phyloP scores from a whole-genome alignment of 208 protist species.

The Crithidia expoeki region DNA sequence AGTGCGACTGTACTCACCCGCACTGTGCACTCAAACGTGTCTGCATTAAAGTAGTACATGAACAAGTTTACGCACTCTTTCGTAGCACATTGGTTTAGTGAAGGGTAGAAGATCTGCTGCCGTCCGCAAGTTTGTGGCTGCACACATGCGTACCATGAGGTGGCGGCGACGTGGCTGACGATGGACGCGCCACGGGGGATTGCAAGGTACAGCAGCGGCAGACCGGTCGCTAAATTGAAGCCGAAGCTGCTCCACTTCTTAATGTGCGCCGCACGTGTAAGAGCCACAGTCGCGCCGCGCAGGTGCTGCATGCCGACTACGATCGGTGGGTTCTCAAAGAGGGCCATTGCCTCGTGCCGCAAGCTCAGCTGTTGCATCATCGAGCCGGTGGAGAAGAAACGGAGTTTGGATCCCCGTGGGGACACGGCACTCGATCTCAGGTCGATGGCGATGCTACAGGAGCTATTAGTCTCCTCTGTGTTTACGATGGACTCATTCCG shows the following conservation, averaged over 20 bases:
- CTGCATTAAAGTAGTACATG: conserved; percentile 42
- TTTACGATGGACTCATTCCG: conserved; percentile 34
- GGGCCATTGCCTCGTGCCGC: not conserved
- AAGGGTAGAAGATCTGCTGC: conserved; percentile 39
- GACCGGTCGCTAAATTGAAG: conserved; percentile 1
- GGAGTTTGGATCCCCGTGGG: conserved; percentile 18
- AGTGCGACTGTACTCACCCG: conserved; percentile 22
- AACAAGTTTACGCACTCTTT: conserved; percentile 40
- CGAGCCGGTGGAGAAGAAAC: conserved; percentile 59
- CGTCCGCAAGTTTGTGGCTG: conserved; percentile 22
- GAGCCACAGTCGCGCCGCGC: conserved; percentile 40
- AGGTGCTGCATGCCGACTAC: conserved; percentile 60
- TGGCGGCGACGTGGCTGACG: not conserved
- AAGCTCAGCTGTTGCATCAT: conserved; percentile 20
- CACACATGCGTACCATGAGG: conserved; percentile 23
- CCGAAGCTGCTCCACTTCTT: conserved; percentile 4
- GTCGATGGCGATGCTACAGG: conserved; percentile 39
- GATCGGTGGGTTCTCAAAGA: conserved; percentile 37
- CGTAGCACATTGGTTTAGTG: conserved; percentile 55
- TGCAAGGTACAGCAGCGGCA: conserved; percentile 43
- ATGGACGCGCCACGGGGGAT: conserved; percentile 14
- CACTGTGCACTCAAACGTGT: conserved; percentile 46
- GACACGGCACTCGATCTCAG: conserved; percentile 24
- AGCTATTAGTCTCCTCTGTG: conserved; percentile 15
- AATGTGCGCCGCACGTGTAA: conserved; percentile 32